Evolutionary conservation across 441 rosid species (phyloP), one percentile per base, ranked within the genome.

Genomic region (Eruca vesicaria): DNA sequence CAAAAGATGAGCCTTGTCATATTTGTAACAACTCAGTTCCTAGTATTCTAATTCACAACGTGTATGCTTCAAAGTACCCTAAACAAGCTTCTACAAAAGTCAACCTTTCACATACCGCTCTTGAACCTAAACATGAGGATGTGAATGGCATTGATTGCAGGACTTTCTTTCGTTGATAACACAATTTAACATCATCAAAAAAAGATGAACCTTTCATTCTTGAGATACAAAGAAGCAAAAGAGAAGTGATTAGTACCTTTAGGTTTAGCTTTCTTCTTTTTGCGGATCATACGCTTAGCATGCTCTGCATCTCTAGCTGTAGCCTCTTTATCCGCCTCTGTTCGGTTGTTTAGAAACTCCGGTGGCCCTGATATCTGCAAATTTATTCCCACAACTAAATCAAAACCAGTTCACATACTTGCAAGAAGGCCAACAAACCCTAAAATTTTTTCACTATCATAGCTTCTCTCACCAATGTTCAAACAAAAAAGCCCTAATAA

Each of bases 301-400:
- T 70, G 81, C 18, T 86, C 87, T 10, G 70, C 79, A 52, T 87
- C 91, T 73, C 75, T 87, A 16, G 72, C 83, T 5, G 79, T 62
- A 55, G 82, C 75, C 62, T 83, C 75, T 72, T 80, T 85, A 77
- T 88, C 94, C 6, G 89, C 88, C 9, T 88, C 92, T 7, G 87
- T 86, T 1, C 84, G 74, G 78, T 89, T 85, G 71, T 84, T 92
- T 36, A 92, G 94, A 85, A 95, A 92, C 81, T 84, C 86, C 0
- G 96, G 99, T 4, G 97, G 96, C 50, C 92, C 93, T 80, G 94
- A 83, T 79, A 94, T 71, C 98, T 94, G 75, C 84, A 82, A 16
- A 8, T 16, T 6, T 2, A 15, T 43, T 0, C 53, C 15, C 56
- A 50, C 2, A 16, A 50, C 11, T 18, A 16, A 50, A 16, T 2